phyloP scores from a whole-genome alignment of 768 basidiomycete species.

The Chlorophyllum brunneum region DNA sequence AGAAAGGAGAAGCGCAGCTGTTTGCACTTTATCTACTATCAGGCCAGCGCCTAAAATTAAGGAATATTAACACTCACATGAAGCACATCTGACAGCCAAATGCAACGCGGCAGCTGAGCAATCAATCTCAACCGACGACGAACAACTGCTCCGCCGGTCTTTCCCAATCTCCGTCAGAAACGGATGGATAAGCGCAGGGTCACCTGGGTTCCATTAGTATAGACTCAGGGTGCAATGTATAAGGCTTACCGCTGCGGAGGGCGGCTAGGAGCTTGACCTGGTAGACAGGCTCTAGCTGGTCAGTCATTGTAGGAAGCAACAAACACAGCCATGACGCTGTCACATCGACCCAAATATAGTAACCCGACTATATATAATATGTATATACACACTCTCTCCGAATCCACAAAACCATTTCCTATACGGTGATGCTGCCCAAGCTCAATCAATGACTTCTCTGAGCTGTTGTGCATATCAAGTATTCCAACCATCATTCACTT shows the following conservation, averaged over 20 bases:
- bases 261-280: conserved; percentile 66
- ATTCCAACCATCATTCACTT: too few relatives aligned
- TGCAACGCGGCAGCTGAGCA: conserved; percentile 75
- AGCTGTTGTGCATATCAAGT: too few relatives aligned
- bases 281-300: conserved; percentile 51
- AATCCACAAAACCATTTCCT: too few relatives aligned
- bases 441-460: too few relatives aligned
- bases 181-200: conserved; percentile 76
- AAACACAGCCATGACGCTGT: too few relatives aligned
- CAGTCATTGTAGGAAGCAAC: too few relatives aligned
- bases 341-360: too few relatives aligned
- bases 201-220: conserved; percentile 39
- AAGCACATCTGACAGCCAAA: conserved; percentile 79
- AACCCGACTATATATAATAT: too few relatives aligned
- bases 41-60: neutral
- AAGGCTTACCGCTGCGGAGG: conserved; percentile 51
- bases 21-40: conserved; percentile 45
- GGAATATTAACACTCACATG: conserved; percentile 25
- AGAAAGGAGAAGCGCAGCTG: conserved; percentile 61
- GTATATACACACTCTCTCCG: too few relatives aligned
- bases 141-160: conserved; percentile 42
- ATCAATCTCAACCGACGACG: conserved; percentile 44
- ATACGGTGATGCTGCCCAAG: too few relatives aligned
- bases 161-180: conserved; percentile 75
- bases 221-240: neutral